Percentiles rank a stretch among this genome's conserved stretches.
These are phyloP conservation scores for Russula emetica DNA, from an alignment of 768 basidiomycete genomes.

Conservation along the genomic window DNA sequence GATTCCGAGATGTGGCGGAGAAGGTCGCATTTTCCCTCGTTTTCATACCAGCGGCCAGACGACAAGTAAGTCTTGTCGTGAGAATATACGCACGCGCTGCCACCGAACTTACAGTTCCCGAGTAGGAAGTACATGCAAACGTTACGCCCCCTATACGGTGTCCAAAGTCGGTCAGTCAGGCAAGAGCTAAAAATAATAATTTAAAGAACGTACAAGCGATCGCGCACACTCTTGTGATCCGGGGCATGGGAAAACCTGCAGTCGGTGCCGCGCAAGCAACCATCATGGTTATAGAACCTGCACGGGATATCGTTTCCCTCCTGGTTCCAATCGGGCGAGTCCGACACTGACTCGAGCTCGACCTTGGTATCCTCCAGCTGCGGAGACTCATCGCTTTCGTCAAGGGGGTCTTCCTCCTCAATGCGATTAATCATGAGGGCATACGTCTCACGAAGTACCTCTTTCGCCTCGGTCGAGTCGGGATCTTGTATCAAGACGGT, in stretches of 20 bases:
- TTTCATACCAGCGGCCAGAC: constrained; percentile 45
- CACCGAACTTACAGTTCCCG: constrained; percentile 39
- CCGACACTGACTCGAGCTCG: constrained; percentile 44
- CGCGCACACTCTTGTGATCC: constrained; percentile 50
- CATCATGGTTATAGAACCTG: constrained; percentile 53
- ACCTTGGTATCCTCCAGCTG: constrained; percentile 33
- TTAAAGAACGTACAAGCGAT: constrained; percentile 44
- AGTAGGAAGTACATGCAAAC: constrained; percentile 45
- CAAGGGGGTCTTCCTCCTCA: constrained; percentile 8
- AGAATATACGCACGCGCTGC: constrained; percentile 43
- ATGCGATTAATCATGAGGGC: not conserved
- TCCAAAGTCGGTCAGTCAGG: not conserved
- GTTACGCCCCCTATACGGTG: constrained; percentile 45
- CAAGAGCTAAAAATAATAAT: not conserved
- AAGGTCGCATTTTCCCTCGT: not conserved
- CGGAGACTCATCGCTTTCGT: constrained; percentile 28
- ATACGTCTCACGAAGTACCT: constrained; percentile 26
- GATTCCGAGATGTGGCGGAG: not conserved
- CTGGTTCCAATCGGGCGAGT: constrained; percentile 53
- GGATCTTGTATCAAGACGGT: constrained; percentile 33
- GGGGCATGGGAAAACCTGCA: constrained; percentile 54
- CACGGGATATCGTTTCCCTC: constrained; percentile 51
- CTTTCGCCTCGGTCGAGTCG: constrained; percentile 26
- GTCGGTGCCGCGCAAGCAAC: constrained; percentile 40
- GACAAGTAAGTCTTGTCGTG: constrained; percentile 47